Evolutionary conservation across 306 rosid genomes (phyloP), one percentile per base, ranked within the genome.

Genomic region (Mucuna pruriens): DNA sequence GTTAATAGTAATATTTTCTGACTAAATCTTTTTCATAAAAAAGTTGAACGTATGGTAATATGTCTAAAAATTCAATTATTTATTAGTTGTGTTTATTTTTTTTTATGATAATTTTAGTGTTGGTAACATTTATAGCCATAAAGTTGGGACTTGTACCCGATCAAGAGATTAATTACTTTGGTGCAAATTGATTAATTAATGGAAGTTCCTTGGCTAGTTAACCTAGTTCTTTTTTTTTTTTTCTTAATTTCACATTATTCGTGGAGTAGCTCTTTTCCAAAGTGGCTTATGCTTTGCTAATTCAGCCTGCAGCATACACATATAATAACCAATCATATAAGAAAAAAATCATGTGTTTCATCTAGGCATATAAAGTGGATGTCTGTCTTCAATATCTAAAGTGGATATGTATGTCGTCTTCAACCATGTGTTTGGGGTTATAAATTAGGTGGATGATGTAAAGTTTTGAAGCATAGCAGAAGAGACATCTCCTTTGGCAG

Each of bases 401-500:
- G 60, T 55, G 16, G 12, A 57, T 19, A 17, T 42, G 13, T 40
- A 6, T 74, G 13, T 45, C 38, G 16, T 36, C 63, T 70, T 31
- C 46, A 61, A 36, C 45, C 66, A 26, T 22, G 74, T 61, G 70
- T 58, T 70, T 58, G 55, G 22, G 51, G 55, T 61, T 25, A 80
- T 13, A 58, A 36, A 34, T 72, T 44, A 69, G 60, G 60, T 49
- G 0, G 11, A 29, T 76, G 48, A 13, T 54, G 17, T 45, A 19
- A 49, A 19, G 26, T 74, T 81, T 4, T 63, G 58, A 49, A 74
- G 9, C 55, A 36, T 64, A 49, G 51, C 15, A 31, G 60, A 46
- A 68, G 58, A 54, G 68, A 54, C 40, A 61, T 22, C 13, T 39
- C 12, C 60, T 69, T 55, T 80, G 44, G 34, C 73, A 71, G 84